These are phyloP conservation scores for Seiridium unicorne DNA, from an alignment of 2,329 filamentous ascomycete species.

Conservation along the genomic window DNA sequence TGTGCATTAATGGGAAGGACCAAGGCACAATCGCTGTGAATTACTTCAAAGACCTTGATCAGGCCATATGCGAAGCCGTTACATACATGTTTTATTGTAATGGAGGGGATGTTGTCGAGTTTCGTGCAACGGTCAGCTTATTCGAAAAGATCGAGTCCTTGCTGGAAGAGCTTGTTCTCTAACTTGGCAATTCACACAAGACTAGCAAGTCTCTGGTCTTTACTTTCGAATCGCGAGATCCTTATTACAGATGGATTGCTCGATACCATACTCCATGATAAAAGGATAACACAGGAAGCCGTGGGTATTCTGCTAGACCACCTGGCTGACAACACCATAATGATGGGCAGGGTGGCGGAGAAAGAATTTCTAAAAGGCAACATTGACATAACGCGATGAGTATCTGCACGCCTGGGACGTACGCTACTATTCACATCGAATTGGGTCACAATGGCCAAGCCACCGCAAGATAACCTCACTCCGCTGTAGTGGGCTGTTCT, in stretches of 20 bases:
- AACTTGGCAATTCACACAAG: neutral
- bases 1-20: neutral
- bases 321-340: neutral
- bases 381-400: neutral
- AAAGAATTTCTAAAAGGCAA: neutral
- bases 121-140: neutral
- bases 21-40: neutral
- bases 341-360: neutral
- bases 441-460: no score
- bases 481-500: neutral
- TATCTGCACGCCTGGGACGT: no score
- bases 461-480: neutral
- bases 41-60: neutral
- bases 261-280: rapidly evolving
- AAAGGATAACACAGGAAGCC: neutral
- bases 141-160: neutral
- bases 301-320: neutral
- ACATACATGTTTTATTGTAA: neutral
- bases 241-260: neutral
- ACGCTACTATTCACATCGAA: neutral
- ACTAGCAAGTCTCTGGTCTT: neutral
- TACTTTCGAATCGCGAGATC: neutral
- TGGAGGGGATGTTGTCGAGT: neutral
- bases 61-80: neutral
- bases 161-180: neutral